phyloP scores from a whole-genome alignment of 176 grass and related monocot genomes.

The Lolium multiflorum region DNA sequence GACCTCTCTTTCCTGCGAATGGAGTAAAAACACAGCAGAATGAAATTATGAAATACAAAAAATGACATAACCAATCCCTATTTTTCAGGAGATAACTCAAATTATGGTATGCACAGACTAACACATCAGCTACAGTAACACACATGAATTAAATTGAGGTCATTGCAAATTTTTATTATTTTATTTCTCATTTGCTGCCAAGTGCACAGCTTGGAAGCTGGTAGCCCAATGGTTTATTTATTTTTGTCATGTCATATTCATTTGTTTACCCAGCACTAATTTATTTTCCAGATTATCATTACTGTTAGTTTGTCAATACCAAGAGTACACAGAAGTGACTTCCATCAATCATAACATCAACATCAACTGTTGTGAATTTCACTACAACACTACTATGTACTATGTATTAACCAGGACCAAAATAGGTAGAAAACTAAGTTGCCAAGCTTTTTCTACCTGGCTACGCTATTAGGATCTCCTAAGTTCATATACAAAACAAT shows the following conservation, averaged over 20 bases:
- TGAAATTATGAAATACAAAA: background rate
- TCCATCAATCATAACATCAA: no score
- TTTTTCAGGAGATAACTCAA: background rate
- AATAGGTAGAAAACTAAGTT: no score
- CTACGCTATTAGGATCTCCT: no score
- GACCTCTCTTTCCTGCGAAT: no score
- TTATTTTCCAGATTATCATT: background rate
- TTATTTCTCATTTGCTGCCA: background rate
- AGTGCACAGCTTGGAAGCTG: background rate
- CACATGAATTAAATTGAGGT: background rate
- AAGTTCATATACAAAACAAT: no score
- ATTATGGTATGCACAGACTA: no score
- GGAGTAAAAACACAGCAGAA: no score
- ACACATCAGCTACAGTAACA: background rate
- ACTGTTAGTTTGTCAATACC: constrained; percentile 6
- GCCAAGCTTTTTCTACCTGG: no score
- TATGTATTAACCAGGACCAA: no score
- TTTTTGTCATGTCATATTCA: background rate
- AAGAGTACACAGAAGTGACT: no score
- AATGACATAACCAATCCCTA: background rate
- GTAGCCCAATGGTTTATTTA: background rate
- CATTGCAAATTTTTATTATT: background rate
- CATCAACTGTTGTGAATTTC: no score
- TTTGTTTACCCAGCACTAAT: background rate
- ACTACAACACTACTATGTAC: no score